phyloP scores from a whole-genome alignment of 805 yeast species.

The Metschnikowia noctiluminum region DNA sequence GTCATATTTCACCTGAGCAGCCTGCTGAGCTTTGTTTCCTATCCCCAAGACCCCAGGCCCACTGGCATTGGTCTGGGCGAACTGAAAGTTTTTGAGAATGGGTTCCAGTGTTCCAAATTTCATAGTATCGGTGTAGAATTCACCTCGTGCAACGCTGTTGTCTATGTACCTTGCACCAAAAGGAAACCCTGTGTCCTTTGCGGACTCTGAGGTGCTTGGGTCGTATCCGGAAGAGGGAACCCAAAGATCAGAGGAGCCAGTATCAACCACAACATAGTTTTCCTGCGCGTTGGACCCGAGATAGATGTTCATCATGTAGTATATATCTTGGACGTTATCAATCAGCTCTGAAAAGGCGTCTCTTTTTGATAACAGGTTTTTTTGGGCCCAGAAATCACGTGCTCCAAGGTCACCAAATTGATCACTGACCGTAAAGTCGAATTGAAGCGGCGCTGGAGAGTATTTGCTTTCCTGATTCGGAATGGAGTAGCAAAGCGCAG shows the following conservation, averaged over 20 bases:
- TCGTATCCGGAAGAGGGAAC: slow-evolving; percentile 16
- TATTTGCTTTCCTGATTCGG: background rate
- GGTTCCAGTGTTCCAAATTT: slow-evolving; percentile 2
- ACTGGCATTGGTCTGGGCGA: slow-evolving; percentile 5
- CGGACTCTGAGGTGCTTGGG: slow-evolving; percentile 3
- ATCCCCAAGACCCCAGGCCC: slow-evolving; percentile 12
- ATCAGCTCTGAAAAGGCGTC: slow-evolving; percentile 1
- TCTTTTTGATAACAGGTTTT: slow-evolving; percentile 4
- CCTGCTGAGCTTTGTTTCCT: slow-evolving; percentile 7
- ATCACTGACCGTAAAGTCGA: slow-evolving; percentile 8
- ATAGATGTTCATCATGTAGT: slow-evolving; percentile 13
- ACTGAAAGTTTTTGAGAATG: slow-evolving; percentile 11
- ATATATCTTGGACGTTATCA: slow-evolving; percentile 3
- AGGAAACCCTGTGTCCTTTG: slow-evolving; percentile 6
- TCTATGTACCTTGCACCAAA: slow-evolving; percentile 10
- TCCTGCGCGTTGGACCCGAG: slow-evolving; percentile 16
- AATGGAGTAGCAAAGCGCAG: background rate
- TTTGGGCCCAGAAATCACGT: slow-evolving; percentile 1
- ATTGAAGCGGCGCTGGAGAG: slow-evolving; percentile 3
- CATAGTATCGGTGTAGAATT: slow-evolving; percentile 10
- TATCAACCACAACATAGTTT: slow-evolving; percentile 37
- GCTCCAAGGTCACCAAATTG: background rate
- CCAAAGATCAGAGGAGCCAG: slow-evolving; percentile 47
- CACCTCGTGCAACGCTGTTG: slow-evolving; percentile 7
- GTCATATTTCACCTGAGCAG: slow-evolving; percentile 3